Evolutionary conservation across 345 rosid species (phyloP).

Genomic region (Salix udensis): DNA sequence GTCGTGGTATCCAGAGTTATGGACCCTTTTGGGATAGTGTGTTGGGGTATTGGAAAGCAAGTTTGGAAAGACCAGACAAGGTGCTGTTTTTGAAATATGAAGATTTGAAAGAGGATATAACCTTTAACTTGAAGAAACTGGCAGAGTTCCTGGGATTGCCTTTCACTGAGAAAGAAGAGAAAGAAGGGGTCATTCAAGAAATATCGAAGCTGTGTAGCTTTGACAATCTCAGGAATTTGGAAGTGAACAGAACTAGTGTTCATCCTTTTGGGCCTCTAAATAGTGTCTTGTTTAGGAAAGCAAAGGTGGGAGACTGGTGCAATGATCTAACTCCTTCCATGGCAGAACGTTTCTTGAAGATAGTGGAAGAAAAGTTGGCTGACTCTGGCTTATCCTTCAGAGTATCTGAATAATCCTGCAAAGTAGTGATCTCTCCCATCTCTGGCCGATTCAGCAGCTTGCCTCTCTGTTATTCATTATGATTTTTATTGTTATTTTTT

Average conservation of each 20-base stretch:
- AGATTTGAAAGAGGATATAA: conserved; percentile 31
- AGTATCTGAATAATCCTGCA: not conserved
- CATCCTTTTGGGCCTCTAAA: not conserved
- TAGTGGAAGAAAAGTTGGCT: conserved; percentile 43
- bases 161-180: no score
- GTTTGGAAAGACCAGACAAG: no score
- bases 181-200: no score
- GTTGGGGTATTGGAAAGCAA: no score
- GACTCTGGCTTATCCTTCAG: conserved; percentile 50
- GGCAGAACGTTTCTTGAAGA: not conserved
- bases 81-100: conserved; percentile 35
- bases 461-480: not conserved
- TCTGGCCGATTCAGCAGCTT: no score
- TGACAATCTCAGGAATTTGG: no score
- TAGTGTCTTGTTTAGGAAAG: conserved; percentile 16
- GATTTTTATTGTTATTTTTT: no score
- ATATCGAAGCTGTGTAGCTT: no score
- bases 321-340: conserved; percentile 18
- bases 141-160: no score
- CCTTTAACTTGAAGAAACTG: conserved; percentile 5
- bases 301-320: conserved; percentile 12
- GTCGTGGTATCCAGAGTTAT: no score
- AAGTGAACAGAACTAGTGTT: not conserved
- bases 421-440: not conserved
- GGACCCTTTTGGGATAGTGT: no score